Evolutionary conservation across 192 early-diverging fungal species (phyloP), one percentile per base, ranked within the genome.

Genomic region (Nowakowskiella sp.): DNA sequence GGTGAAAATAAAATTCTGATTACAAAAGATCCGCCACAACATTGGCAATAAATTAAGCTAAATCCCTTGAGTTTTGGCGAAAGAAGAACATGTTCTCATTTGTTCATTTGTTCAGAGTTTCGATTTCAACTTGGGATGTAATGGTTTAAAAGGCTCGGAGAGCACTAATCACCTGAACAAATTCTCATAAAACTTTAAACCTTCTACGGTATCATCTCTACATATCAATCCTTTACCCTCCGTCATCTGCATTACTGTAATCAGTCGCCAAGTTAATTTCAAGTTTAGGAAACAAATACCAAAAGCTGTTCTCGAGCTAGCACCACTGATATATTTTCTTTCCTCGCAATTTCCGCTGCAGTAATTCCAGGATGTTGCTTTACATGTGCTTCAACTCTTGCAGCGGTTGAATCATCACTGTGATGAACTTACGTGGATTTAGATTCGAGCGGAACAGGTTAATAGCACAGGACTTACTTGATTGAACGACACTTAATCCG

Each of bases 171-270:
- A n/a, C n/a, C n/a, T n/a, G n/a, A n/a, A n/a, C n/a, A 82, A 23
- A 64, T 96, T 96, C 22, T 80, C 78, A 58, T 85, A 92, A 62
- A 88, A 96, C 28, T 78, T 67, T 28, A 94, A 54, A 4, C 91
- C 93, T 53, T 87, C 85, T 0, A 90, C 76, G 3, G 78, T 85
- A 53, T 94, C 89, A 57, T 96, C 93, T 44, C 89, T 71, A 61
- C 91, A 94, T n/a, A 94, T 62, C 24, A 78, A 62, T 0, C 88
- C 90, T 28, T 74, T 71, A 7, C 66, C 74, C 70, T 94, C 93
- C 9, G 87, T 79, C 64, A 90, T 77, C 81, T 81, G 64, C 58
- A 52, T 64, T 71, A 31, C 62, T 60, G 65, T 59, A 61, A 33
- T 56, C 42, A 52, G 70, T 34, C 51, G 66, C 55, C 28, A 64